Base-by-base conservation (phyloP, 805 yeast species). In the Wickerhamiella shivajii region DNA sequence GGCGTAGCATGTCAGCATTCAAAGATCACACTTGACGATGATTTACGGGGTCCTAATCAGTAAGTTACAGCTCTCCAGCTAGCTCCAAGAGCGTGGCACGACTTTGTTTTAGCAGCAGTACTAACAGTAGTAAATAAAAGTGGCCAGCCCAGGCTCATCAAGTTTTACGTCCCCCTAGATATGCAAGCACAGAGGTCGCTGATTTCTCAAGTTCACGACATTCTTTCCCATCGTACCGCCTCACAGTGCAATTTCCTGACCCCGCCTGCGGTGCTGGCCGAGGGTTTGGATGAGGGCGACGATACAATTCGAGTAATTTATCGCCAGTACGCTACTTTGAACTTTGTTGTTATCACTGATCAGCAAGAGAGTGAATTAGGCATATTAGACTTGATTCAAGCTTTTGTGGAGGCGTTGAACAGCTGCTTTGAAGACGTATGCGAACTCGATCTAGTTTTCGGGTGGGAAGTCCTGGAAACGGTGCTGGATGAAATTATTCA, bases 341-440 rank as follows among this genome's bases (percentile, higher is more conserved):
- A 80, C 55, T 90, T 90, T 60, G 94, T 92, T 18, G 84, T 90
- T 50, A 74, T 90, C 25, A 97, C 87, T 9, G 98, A 90, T 56
- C 90, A 79, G 41, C 96, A 85, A 52, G 98, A 90, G 55, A 73
- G 85, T 18, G 97, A 90, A 55, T 64, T 90, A 25, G 97, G 97
- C 1, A 87, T 87, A 30, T 57, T 90, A 28, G 98, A 90, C 54
- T 59, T 90, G 50, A 87, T 90, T 37, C 98, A 90, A 53, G 96
- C 90, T 27, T 87, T 90, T 63, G 98, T 90, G 3, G 96, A 90
- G 54, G 78, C 93, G 34, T 64, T 90, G 43, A 94, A 90, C 52
- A 72, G 77, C 38, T 90, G 98, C 55, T 90, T 90, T 57, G 75
- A 74, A 40, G 85, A 84, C 49, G 98, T 90, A 5, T 85, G 95